phyloP scores from a whole-genome alignment of 768 basidiomycete species.

The Leccinum sublutescens region DNA sequence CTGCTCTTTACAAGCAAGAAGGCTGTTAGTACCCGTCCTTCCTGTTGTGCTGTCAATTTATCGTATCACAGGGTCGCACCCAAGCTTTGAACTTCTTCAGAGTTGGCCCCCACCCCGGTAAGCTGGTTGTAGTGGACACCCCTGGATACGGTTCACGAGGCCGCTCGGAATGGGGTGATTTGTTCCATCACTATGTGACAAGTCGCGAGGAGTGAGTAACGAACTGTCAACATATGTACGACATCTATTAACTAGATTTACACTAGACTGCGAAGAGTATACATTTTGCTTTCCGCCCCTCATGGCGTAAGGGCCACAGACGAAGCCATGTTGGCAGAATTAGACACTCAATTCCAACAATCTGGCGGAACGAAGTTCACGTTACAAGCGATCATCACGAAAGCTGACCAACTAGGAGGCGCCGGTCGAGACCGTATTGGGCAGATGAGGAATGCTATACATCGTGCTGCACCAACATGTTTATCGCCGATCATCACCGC shows the following conservation, averaged over 20 bases:
- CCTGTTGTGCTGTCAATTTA: neutral
- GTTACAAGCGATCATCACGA: constrained; percentile 71
- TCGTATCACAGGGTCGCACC: constrained; percentile 58
- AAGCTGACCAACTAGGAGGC: constrained; percentile 51
- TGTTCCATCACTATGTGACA: constrained; percentile 65
- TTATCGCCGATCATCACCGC: constrained; percentile 62
- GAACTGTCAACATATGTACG: neutral
- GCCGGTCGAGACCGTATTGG: constrained; percentile 37
- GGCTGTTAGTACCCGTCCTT: constrained; percentile 46
- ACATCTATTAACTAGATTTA: neutral
- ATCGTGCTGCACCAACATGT: constrained; percentile 54
- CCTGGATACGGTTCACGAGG: constrained; percentile 80
- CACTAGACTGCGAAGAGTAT: constrained; percentile 64
- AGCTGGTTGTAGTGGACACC: constrained; percentile 70
- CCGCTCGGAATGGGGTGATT: constrained; percentile 68
- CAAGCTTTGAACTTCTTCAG: constrained; percentile 69
- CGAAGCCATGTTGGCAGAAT: constrained; percentile 55
- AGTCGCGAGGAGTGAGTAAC: constrained; percentile 57
- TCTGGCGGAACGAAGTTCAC: constrained; percentile 47
- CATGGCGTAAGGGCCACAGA: constrained; percentile 61
- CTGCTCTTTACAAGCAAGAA: constrained; percentile 67
- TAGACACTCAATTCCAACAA: constrained; percentile 35
- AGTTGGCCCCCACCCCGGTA: constrained; percentile 54
- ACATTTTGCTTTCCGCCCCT: constrained; percentile 66
- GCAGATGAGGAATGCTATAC: constrained; percentile 50